Evolutionary conservation across 2,329 filamentous ascomycete species (phyloP), one percentile per base, ranked within the genome.

Genomic region (Phialemoniopsis sp.): DNA sequence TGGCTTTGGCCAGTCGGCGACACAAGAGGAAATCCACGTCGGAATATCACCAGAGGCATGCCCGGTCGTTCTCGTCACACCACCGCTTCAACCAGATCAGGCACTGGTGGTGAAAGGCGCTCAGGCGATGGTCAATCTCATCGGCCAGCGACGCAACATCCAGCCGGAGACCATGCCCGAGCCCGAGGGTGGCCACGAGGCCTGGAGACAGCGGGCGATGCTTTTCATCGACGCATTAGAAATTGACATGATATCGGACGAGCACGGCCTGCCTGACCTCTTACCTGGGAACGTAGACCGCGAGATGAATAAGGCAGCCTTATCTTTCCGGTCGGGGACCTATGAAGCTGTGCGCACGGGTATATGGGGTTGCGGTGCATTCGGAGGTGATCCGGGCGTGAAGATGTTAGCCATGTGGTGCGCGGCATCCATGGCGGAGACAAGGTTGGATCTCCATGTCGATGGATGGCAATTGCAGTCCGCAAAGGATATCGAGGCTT

Each of bases 181-280:
- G 5, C 40, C 38, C 2, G 18, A 34, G 2, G 37, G 37, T 8
- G 36, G 36, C 15, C 13, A 33, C 3, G 15, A 32, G 2, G 30
- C 29, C 4, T 51, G 50, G 43, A 37, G 26, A 10, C 53, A 57
- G 5, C 55, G 58, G 6, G 48, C 49, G 5, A 54, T 63, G 38
- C 42, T 63, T 6, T 57, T 63, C 28, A 62, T 64, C 60, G 60
- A 63, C 28, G 59, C 59, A 1, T 41, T 64, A 6, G 61, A 63
- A 40, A 54, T 62, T 36, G 59, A 63, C 32, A 49, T 55, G 43
- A 40, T 47, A 2, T 45, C 51, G 4, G 37, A 41, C 10, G 40
- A 30, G 2, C 28, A 45, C 10, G 29, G 30, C 5, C 33, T 60
- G 6, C 50, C 56, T 3, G 60, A 64, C 35, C 35, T 63, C 4